Conservation (phyloP, 2,329 filamentous ascomycete genomes). For the Albophoma yamanashiensis region DNA sequence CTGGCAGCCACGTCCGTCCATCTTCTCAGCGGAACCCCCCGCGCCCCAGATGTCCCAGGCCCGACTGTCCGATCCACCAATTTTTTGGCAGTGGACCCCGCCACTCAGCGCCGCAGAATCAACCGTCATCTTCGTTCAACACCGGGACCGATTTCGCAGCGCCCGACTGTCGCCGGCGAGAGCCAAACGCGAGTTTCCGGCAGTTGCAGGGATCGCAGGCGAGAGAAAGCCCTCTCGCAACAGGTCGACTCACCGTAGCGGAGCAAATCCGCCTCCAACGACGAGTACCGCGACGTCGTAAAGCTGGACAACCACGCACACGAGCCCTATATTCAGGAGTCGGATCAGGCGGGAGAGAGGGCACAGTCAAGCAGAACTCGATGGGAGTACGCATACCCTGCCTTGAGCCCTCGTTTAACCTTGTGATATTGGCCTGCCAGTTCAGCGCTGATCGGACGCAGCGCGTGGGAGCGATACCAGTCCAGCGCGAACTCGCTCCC, state of each 20-base stretch:
- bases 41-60: neutral
- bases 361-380: conserved; percentile 10
- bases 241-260: neutral
- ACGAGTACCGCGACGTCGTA: conserved; percentile 4
- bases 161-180: conserved; percentile 2
- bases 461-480: conserved; percentile 22
- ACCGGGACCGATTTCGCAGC: neutral
- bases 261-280: neutral
- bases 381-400: conserved; percentile 19
- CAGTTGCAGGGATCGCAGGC: neutral
- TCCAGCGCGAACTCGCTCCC: conserved; percentile 27
- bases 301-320: conserved; percentile 16
- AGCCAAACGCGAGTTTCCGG: conserved; percentile 1
- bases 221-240: neutral
- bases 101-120: conserved; percentile 7
- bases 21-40: neutral
- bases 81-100: neutral
- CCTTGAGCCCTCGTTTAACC: neutral
- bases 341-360: conserved; percentile 1
- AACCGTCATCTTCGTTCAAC: conserved; percentile 3
- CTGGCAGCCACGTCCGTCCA: neutral
- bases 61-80: neutral
- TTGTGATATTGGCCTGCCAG: neutral
- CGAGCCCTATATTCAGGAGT: conserved; percentile 1
- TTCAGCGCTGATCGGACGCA: conserved; percentile 7